These are phyloP conservation scores for Pharus latifolius DNA, from an alignment of 176 grass and related monocot species.

Conservation along the genomic window DNA sequence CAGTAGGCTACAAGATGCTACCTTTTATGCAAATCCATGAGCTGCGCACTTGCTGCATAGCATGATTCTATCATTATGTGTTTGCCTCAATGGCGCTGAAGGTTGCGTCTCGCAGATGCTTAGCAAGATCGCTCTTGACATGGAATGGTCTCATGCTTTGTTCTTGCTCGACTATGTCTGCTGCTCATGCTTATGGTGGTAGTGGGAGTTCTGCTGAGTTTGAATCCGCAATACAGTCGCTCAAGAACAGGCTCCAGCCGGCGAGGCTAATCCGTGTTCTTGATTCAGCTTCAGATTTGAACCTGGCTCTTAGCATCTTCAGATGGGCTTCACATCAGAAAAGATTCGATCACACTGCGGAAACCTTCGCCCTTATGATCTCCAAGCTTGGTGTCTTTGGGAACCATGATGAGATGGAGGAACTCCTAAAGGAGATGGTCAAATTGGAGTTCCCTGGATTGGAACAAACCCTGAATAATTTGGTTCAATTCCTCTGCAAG, in stretches of 20 bases:
- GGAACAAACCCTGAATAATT: not conserved
- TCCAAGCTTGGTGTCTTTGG: slow-evolving; percentile 24
- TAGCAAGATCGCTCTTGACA: not conserved
- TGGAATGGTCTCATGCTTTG: not conserved
- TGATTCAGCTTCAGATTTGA: slow-evolving; percentile 30
- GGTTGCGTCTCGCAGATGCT: not conserved
- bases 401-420: slow-evolving; percentile 21
- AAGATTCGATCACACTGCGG: slow-evolving; percentile 4
- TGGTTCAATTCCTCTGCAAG: slow-evolving; percentile 20
- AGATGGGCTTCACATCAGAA: slow-evolving; percentile 39
- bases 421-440: slow-evolving; percentile 43
- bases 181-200: not conserved
- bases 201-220: slow-evolving; percentile 10
- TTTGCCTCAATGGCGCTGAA: slow-evolving; percentile 6
- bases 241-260: slow-evolving; percentile 26
- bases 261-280: slow-evolving; percentile 22
- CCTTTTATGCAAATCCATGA: not conserved
- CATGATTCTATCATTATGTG: not conserved
- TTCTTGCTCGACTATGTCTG: not conserved
- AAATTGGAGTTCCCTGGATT: slow-evolving; percentile 18
- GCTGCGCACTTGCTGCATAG: not conserved
- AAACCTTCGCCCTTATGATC: slow-evolving; percentile 35
- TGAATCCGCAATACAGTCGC: not conserved
- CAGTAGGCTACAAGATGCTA: not conserved
- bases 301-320: slow-evolving; percentile 34